Evolutionary conservation across 202 grass and related monocot species (phyloP).

Genomic region (Eragrostis tef): DNA sequence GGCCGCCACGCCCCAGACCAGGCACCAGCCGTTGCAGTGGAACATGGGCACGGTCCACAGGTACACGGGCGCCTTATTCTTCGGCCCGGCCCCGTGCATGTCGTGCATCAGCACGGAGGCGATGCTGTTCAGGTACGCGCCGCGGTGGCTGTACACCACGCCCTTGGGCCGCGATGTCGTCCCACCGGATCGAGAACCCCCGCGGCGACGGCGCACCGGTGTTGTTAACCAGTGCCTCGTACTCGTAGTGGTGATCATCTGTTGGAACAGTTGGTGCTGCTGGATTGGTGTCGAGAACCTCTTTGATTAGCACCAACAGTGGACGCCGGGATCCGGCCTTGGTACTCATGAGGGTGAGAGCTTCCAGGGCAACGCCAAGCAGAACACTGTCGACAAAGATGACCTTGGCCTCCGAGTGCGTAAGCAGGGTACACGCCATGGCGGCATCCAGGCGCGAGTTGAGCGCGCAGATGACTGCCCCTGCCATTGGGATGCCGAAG

Average conservation of each 20-base stretch:
- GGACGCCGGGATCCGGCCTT: neutral
- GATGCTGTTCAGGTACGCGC: slow-evolving; percentile 57
- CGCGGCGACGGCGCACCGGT: neutral
- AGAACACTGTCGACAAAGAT: neutral
- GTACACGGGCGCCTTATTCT: slow-evolving; percentile 64
- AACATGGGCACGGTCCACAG: slow-evolving; percentile 91
- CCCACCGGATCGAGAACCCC: slow-evolving; percentile 51
- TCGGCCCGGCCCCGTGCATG: too few species aligned
- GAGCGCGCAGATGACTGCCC: neutral
- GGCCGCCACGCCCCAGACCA: slow-evolving; percentile 51
- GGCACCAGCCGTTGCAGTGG: slow-evolving; percentile 88
- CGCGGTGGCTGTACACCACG: slow-evolving; percentile 67
- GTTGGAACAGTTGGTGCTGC: neutral
- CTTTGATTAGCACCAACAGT: neutral
- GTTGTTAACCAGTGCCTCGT: neutral
- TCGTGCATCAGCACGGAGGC: slow-evolving; percentile 43
- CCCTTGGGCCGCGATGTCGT: slow-evolving; percentile 70
- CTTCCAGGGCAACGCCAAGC: neutral
- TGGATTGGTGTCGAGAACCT: neutral
- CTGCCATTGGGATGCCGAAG: neutral
- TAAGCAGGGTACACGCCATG: neutral
- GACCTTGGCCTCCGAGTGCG: neutral
- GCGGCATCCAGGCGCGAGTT: neutral
- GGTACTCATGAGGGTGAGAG: neutral
- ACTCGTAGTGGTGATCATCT: neutral